These are phyloP conservation scores for Penicillium corylophilum DNA, from an alignment of 2,329 filamentous ascomycete species.

Conservation along the genomic window DNA sequence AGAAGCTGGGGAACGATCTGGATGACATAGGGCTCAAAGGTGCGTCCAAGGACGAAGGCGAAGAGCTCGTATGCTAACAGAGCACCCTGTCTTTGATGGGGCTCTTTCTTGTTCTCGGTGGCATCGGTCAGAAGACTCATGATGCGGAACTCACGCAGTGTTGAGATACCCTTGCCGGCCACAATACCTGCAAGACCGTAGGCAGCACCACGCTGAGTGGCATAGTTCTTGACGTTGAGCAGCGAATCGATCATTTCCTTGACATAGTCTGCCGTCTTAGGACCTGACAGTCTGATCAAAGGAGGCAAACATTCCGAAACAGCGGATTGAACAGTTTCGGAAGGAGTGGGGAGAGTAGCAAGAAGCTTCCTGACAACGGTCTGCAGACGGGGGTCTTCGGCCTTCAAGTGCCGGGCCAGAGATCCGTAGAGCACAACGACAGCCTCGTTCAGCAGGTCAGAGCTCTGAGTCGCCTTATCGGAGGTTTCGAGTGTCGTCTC, in stretches of 20 bases:
- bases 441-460: slow-evolving; percentile 91
- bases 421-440: slow-evolving; percentile 98
- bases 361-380: slow-evolving; percentile 84
- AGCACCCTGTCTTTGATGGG: slow-evolving; percentile 82
- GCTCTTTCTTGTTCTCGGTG: slow-evolving; percentile 92
- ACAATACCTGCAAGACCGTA: slow-evolving; percentile 92
- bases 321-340: slow-evolving; percentile 94
- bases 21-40: slow-evolving; percentile 96
- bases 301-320: slow-evolving; percentile 92
- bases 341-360: slow-evolving; percentile 86
- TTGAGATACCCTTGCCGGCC: slow-evolving; percentile 78
- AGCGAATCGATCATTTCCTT: slow-evolving; percentile 77
- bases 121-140: slow-evolving; percentile 77
- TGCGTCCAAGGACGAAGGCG: slow-evolving; percentile 76
- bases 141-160: slow-evolving; percentile 81
- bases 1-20: slow-evolving; percentile 91
- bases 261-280: slow-evolving; percentile 77
- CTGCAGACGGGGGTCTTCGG: slow-evolving; percentile 83
- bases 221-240: slow-evolving; percentile 86
- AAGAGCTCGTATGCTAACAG: slow-evolving; percentile 89
- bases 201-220: slow-evolving; percentile 86
- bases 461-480: slow-evolving; percentile 74
- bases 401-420: slow-evolving; percentile 78
- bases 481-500: slow-evolving; percentile 83
- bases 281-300: slow-evolving; percentile 75